phyloP scores from a whole-genome alignment of 2,329 filamentous ascomycete genomes.

The Cercospora sesami region DNA sequence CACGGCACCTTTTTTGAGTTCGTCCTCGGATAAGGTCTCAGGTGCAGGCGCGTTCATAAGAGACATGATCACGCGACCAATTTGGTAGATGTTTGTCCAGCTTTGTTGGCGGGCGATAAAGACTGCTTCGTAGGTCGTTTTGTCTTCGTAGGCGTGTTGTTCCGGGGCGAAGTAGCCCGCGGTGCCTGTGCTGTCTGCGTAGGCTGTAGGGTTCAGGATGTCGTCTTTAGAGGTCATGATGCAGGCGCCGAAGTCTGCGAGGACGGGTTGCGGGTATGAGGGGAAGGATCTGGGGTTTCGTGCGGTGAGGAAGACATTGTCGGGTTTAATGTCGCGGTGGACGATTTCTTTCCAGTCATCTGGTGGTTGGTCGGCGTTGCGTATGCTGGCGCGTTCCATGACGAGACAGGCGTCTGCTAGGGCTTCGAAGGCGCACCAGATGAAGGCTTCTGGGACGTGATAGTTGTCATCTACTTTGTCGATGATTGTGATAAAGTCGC shows the following conservation, averaged over 20 bases:
- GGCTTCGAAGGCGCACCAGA: slow-evolving; percentile 11
- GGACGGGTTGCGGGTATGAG: slow-evolving; percentile 2
- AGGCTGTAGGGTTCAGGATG: not conserved
- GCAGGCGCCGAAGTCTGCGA: slow-evolving; percentile 13
- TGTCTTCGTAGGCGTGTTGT: not conserved
- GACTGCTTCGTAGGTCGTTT: not conserved
- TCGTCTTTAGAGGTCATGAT: slow-evolving; percentile 11
- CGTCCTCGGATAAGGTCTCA: not conserved
- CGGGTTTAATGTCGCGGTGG: slow-evolving; percentile 18
- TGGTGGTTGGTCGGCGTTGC: not conserved
- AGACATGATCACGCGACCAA: not conserved
- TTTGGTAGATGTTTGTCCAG: slow-evolving; percentile 13
- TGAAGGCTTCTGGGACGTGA: slow-evolving; percentile 11
- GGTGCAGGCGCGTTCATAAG: not conserved
- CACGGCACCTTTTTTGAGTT: not conserved
- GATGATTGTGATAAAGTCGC: not conserved
- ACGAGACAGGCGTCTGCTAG: slow-evolving; percentile 8
- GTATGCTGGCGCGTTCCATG: slow-evolving; percentile 12
- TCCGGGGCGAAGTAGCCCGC: slow-evolving; percentile 6
- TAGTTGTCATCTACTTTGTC: not conserved
- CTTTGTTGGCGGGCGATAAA: not conserved
- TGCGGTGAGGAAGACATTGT: slow-evolving; percentile 10
- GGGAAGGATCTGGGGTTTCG: not conserved
- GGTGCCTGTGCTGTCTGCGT: not conserved
- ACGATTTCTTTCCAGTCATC: slow-evolving; percentile 19